Conservation (phyloP, 2,329 filamentous ascomycete species). For the Phialocephala sp. region DNA sequence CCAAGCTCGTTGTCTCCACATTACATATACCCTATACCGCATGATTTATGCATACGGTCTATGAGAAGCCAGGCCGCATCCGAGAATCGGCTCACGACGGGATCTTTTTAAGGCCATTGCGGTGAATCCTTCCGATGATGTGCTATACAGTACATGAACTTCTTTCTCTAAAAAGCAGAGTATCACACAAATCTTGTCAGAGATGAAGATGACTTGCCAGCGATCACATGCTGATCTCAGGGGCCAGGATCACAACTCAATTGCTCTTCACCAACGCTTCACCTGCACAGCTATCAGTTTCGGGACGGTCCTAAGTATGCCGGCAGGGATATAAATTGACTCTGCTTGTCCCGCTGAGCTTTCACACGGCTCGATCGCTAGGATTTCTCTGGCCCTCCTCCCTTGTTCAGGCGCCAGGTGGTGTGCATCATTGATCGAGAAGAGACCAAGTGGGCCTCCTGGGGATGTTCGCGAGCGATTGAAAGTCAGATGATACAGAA, state of each 20-base stretch:
- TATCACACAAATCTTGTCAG: constrained; percentile 5
- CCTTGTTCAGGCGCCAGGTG: background rate
- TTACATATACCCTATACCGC: constrained; percentile 14
- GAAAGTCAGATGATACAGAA: constrained; percentile 8
- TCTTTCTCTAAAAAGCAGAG: background rate
- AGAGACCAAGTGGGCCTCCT: background rate
- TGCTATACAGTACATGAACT: constrained; percentile 13
- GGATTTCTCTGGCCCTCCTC: background rate
- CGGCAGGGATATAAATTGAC: constrained; percentile 14
- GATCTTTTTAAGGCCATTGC: background rate
- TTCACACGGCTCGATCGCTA: background rate
- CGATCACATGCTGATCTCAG: constrained; percentile 6
- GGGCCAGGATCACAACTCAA: background rate
- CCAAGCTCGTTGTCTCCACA: background rate
- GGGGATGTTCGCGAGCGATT: background rate
- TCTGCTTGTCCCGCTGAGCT: constrained; percentile 7
- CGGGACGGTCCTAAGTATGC: background rate
- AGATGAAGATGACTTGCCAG: background rate
- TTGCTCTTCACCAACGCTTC: constrained; percentile 8
- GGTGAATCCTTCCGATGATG: constrained; percentile 2
- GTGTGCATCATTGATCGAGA: background rate
- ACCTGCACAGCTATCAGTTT: constrained; percentile 1
- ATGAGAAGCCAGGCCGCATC: background rate
- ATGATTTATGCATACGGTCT: constrained; percentile 12
- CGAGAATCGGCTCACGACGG: constrained; percentile 7